Conservation (phyloP, 2,329 filamentous ascomycete species). For the Trichoderma sp. region DNA sequence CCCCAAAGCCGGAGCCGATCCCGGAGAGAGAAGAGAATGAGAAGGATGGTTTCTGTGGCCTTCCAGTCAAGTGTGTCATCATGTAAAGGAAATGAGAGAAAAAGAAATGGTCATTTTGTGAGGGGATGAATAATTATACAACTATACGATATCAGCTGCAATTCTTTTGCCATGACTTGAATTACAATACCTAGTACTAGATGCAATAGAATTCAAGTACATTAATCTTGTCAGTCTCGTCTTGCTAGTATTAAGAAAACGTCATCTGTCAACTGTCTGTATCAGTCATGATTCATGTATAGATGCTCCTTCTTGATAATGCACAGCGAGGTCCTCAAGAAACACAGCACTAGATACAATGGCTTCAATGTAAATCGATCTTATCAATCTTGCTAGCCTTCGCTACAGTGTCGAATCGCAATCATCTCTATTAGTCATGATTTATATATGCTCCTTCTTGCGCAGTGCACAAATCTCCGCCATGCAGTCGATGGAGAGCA, state of each 20-base stretch:
- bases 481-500: constrained; percentile 37
- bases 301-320: too few relatives aligned
- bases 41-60: constrained; percentile 69
- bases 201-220: constrained; percentile 18
- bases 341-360: constrained; percentile 1
- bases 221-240: neutral
- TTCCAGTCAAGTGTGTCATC: constrained; percentile 74
- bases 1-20: constrained; percentile 19
- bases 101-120: neutral
- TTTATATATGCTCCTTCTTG: constrained; percentile 29
- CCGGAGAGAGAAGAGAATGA: constrained; percentile 6
- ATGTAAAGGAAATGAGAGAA: constrained; percentile 46
- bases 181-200: constrained; percentile 4
- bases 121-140: neutral
- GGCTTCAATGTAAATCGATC: neutral
- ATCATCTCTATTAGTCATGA: neutral
- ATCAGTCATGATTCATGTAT: too few relatives aligned
- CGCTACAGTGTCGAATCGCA: neutral
- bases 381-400: neutral
- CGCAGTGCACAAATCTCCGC: constrained; percentile 35
- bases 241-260: neutral
- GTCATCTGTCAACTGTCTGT: too few relatives aligned
- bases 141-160: neutral
- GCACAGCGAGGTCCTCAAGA: too few relatives aligned
- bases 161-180: constrained; percentile 17